These are phyloP conservation scores for Geosiphon pyriformis DNA, from an alignment of 192 early-diverging fungal genomes.

Conservation along the genomic window DNA sequence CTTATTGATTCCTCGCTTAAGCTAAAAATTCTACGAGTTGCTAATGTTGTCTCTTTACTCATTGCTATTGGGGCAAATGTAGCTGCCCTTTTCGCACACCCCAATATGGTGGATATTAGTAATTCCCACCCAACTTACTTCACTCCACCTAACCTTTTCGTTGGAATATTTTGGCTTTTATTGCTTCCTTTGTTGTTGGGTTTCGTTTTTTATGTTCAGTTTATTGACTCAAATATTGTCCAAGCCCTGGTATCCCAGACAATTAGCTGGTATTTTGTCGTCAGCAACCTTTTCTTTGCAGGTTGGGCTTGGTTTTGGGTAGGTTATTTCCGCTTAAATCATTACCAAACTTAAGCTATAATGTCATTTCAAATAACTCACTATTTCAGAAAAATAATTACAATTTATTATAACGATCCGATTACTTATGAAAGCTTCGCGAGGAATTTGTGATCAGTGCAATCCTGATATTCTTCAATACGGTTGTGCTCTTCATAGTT, in stretches of 20 bases:
- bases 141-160: conserved; percentile 1
- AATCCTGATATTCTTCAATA: conserved; percentile 1
- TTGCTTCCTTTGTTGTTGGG: background rate
- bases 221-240: background rate
- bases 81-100: no score
- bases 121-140: conserved; percentile 8
- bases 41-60: conserved; percentile 6
- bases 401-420: background rate
- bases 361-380: background rate
- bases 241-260: background rate
- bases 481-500: background rate
- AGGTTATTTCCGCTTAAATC: background rate
- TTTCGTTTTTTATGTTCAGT: conserved; percentile 17
- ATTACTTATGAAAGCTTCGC: background rate
- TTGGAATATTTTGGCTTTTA: conserved; percentile 13
- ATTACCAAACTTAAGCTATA: background rate
- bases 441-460: background rate
- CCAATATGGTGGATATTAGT: background rate
- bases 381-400: background rate
- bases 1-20: background rate
- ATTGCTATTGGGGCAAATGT: background rate
- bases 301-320: conserved; percentile 11
- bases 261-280: conserved; percentile 1
- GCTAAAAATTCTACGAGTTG: conserved; percentile 1
- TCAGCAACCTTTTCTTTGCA: background rate